Conservation (phyloP, 2,329 filamentous ascomycete species). For the Epichloe uncinata region DNA sequence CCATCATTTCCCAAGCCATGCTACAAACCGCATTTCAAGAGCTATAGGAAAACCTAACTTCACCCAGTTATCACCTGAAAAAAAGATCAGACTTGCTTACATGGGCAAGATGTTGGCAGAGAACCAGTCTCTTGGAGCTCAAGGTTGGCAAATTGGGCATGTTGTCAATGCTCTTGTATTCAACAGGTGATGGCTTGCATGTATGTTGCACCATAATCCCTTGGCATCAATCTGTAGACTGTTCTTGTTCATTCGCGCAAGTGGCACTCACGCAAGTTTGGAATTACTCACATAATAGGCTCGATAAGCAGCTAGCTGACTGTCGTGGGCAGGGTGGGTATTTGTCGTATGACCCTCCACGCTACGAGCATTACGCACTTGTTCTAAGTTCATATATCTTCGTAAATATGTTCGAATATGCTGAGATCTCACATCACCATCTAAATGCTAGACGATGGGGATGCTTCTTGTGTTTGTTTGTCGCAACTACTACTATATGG, state of each 20-base stretch:
- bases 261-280: too few species aligned
- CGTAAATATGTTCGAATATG: too few species aligned
- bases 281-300: too few species aligned
- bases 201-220: too few species aligned
- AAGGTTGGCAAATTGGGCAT: constrained; percentile 65
- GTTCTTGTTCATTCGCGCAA: too few species aligned
- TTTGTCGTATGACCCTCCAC: too few species aligned
- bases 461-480: neutral
- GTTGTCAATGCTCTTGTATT: constrained; percentile 67
- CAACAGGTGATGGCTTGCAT: constrained; percentile 20
- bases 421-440: neutral
- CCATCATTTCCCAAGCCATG: neutral
- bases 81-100: constrained; percentile 60
- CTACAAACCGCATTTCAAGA: too few species aligned
- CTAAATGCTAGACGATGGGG: neutral
- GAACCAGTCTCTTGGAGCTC: constrained; percentile 45
- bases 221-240: too few species aligned
- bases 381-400: too few species aligned
- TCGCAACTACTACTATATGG: neutral
- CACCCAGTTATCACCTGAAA: constrained; percentile 40
- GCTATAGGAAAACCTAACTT: neutral
- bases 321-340: too few species aligned
- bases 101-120: constrained; percentile 71
- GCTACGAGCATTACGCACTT: too few species aligned
- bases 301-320: too few species aligned